Base-by-base conservation (phyloP, 495 filamentous ascomycete genomes). In the Parmelia sp. region DNA sequence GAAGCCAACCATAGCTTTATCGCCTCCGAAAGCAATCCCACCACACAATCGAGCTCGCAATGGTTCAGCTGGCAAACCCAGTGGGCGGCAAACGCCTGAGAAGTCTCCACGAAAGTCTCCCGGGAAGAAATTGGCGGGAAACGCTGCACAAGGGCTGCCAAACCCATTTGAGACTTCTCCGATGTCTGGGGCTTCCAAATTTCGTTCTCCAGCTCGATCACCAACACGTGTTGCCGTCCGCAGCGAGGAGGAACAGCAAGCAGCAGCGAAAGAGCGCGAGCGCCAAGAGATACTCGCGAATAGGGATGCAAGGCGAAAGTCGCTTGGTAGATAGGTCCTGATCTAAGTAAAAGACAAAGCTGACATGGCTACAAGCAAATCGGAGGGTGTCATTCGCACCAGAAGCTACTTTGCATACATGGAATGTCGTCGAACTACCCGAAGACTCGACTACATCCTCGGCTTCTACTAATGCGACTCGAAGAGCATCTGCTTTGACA, bases 301-400 rank as follows among this genome's bases (percentile, higher is more conserved):
- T 37, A 80, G 91, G 62, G 94, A 94, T 64, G 92, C 90, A 37
- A 86, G 95, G 57, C 83, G 94, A 49, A 97, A 96, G 70, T 97
- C 92, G 1, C 83, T 96, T 65, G 84, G 84, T 86, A 70, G 55
- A 71, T 69, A 31, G 23, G 11, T 19, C 14, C 5, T n/a, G 36
- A 10, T 60, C 10, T 44, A 27, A 27, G 36, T 7, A 49, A 45
- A 29, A 37, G 21, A 23, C 29, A 21, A 29, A 33, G 17, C 36
- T 63, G 53, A 67, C 55, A 9, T 10, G 4, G 17, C 14, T 31
- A 56, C 23, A 5, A 67, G 65, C 65, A 17, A 63, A 59, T 74
- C 89, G 95, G 70, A 86, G 94, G 64, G 94, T 99, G 45, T 97
- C 93, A 0, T 99, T 99, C 72, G 94, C 94, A 8, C 94, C 94